A percentile compares a stretch with the other conserved stretches of the same genome.
phyloP scores from a whole-genome alignment of 805 yeast species.

The Kodamaea kaohsiungensis region DNA sequence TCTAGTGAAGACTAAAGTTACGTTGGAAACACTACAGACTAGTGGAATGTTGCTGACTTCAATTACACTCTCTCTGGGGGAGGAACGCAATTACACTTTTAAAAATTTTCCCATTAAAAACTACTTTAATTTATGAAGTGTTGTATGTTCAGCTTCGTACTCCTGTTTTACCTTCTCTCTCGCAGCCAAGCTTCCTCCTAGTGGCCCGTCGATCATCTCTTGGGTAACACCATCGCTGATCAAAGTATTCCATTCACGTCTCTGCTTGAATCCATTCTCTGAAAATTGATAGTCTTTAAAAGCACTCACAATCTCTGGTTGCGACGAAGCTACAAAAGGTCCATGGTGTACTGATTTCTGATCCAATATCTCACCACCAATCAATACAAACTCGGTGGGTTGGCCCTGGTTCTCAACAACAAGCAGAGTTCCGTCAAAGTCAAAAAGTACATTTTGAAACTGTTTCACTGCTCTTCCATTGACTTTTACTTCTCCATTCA shows the following conservation, averaged over 20 bases:
- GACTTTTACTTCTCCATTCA: slow-evolving; percentile 56
- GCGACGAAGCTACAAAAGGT: slow-evolving; percentile 83
- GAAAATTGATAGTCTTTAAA: slow-evolving; percentile 64
- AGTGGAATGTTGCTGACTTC: no score
- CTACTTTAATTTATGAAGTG: background rate
- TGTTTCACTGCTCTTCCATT: slow-evolving; percentile 43
- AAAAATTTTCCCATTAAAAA: no score
- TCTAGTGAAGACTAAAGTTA: no score
- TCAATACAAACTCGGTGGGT: slow-evolving; percentile 61
- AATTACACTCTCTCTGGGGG: no score
- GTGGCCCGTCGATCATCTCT: slow-evolving; percentile 41
- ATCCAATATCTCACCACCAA: slow-evolving; percentile 73
- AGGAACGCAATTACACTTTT: no score
- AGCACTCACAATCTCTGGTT: slow-evolving; percentile 66
- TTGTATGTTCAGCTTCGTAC: background rate
- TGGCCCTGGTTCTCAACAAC: slow-evolving; percentile 42
- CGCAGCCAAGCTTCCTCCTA: slow-evolving; percentile 24
- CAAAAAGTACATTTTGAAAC: slow-evolving; percentile 61
- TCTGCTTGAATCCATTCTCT: slow-evolving; percentile 67
- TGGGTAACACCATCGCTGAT: slow-evolving; percentile 45
- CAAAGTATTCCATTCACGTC: slow-evolving; percentile 58
- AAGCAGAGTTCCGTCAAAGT: slow-evolving; percentile 61
- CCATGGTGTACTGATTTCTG: slow-evolving; percentile 86
- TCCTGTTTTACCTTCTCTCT: slow-evolving; percentile 25
- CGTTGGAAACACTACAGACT: no score